Base-by-base conservation (phyloP, 345 rosid species). In the Brassica nigra region DNA sequence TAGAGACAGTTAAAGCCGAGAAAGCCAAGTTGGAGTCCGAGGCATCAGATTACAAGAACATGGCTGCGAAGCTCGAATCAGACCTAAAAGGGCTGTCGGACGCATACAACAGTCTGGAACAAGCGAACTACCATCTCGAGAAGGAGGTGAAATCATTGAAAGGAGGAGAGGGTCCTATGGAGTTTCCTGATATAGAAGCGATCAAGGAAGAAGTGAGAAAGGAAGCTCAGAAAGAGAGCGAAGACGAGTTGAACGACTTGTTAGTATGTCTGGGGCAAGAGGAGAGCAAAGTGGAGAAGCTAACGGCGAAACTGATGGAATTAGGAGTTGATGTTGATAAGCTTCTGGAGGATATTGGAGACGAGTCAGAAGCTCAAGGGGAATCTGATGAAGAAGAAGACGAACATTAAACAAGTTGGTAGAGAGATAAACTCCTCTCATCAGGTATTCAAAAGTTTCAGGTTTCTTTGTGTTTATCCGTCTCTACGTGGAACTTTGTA, bases 181-280 rank as follows among this genome's bases (percentile, higher is more conserved):
- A 68, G 52, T 29, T 81, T 76, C 86, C 86, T 2, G 94, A 90
- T 76, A 68, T 89, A 1, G 95, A 89, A 84, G 89, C 86, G 1
- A 78, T 90, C 7, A 93, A 86, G 71, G 97, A 86, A 10, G 97
- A 89, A 77, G 98, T 95, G 2, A 87, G 92, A 86, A 97, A 93
- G 74, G 99, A 95, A 86, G 97, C 98, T 10, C 92, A 84, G 89
- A 92, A 89, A 82, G 99, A 95, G 84, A 92, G 95, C 14, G 99
- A 96, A 82, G 95, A 83, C 6, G 99, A 96, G 75, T 83, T 96
- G 80, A 96, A 86, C 11, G 99, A 96, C 84, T 85, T 96, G 87
- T 88, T 96, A 2, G 99, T 96, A 9, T 96, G 99, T 85, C 92
- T 96, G 0, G 99, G 99, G 0, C 98, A 96, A 83, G 99, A 96